These are phyloP conservation scores for Phaeosphaeria sp. DNA, from an alignment of 2,329 filamentous ascomycete genomes.

Conservation along the genomic window DNA sequence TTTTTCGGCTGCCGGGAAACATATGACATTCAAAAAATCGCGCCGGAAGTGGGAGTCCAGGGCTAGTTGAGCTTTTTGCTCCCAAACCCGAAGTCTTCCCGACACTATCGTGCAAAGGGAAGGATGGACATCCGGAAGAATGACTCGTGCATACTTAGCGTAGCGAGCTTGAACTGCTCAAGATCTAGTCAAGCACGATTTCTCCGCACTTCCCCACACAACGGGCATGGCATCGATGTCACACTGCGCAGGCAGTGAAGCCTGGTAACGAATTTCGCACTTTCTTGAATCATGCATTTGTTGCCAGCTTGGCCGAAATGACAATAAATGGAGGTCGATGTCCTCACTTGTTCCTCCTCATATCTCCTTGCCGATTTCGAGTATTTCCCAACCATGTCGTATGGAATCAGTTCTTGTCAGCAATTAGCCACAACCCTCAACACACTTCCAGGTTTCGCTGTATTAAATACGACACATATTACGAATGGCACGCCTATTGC, in stretches of 20 bases:
- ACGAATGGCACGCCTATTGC: slow-evolving; percentile 4
- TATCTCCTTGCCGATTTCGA: background rate
- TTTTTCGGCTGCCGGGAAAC: too few species aligned
- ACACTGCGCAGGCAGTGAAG: background rate
- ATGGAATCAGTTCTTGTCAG: slow-evolving; percentile 8
- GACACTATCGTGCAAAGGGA: background rate
- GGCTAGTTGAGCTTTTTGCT: background rate
- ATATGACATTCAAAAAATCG: background rate
- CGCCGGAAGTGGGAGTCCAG: background rate
- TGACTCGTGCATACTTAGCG: background rate
- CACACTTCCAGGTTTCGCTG: slow-evolving; percentile 5
- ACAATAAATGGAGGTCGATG: background rate
- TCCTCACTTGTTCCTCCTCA: background rate
- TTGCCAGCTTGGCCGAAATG: background rate
- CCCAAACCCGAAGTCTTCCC: background rate
- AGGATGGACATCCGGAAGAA: background rate
- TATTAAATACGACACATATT: slow-evolving; percentile 13
- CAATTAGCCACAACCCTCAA: slow-evolving; percentile 8
- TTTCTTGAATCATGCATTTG: background rate
- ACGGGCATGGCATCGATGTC: background rate
- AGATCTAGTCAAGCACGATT: background rate
- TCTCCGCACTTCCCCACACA: background rate
- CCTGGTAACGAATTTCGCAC: background rate
- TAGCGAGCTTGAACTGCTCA: background rate
- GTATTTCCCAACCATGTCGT: slow-evolving; percentile 4